Evolutionary conservation across 441 rosid genomes (phyloP).

Genomic region (Sinapis alba): DNA sequence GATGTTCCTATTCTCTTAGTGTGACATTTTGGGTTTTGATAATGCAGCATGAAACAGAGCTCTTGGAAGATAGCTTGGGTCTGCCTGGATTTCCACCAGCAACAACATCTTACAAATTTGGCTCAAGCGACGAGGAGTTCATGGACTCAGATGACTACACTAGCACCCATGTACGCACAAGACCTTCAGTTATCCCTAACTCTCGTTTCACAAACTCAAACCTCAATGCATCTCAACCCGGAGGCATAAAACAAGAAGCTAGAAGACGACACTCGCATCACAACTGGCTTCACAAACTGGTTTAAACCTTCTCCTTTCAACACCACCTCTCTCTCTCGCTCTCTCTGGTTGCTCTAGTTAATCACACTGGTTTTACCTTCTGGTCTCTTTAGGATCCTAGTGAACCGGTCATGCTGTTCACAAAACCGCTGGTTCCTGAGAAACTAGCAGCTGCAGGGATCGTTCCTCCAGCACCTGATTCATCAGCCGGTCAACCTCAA

Average conservation of each 20-base stretch:
- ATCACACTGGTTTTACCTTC: background rate
- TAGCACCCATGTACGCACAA: constrained; percentile 49
- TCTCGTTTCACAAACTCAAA: constrained; percentile 50
- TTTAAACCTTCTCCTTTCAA: background rate
- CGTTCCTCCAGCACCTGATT: constrained; percentile 51
- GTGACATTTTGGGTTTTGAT: background rate
- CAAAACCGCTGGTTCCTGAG: constrained; percentile 83
- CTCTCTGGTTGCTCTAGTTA: background rate
- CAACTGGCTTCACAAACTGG: constrained; percentile 91
- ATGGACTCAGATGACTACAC: constrained; percentile 83
- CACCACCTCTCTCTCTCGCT: background rate
- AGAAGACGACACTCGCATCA: constrained; percentile 45
- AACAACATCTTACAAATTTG: constrained; percentile 53
- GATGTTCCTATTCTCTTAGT: background rate
- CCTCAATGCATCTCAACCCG: constrained; percentile 47
- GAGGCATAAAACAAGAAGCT: constrained; percentile 60
- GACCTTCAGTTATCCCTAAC: constrained; percentile 50
- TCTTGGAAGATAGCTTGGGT: constrained; percentile 72
- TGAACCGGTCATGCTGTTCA: constrained; percentile 87
- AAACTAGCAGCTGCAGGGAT: constrained; percentile 81
- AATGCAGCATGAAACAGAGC: constrained; percentile 78
- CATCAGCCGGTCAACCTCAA: background rate
- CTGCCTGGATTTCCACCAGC: constrained; percentile 68
- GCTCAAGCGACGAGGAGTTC: constrained; percentile 81
- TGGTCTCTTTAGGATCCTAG: constrained; percentile 12